phyloP scores from a whole-genome alignment of 2,329 filamentous ascomycete species.

The Fusarium udum region DNA sequence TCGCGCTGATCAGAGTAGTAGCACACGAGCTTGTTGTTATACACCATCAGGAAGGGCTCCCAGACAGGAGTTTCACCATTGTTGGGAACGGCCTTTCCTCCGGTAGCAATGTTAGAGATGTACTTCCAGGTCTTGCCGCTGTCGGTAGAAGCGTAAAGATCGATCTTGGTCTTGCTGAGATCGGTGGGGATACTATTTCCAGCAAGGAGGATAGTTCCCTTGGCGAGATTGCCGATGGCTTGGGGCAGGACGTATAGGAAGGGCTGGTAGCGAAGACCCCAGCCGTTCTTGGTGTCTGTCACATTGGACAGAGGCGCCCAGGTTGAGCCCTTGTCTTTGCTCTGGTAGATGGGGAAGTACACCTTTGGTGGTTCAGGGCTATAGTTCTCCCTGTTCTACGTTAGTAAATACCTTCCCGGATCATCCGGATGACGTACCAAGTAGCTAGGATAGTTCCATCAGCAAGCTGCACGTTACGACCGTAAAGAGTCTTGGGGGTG shows the following conservation, averaged over 20 bases:
- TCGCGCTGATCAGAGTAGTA: conserved; percentile 26
- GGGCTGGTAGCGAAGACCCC: conserved; percentile 75
- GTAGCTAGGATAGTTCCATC: conserved; percentile 4
- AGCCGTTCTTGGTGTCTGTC: conserved; percentile 69
- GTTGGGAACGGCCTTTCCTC: conserved; percentile 1
- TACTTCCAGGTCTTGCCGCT: conserved; percentile 18
- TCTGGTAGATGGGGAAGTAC: conserved; percentile 63
- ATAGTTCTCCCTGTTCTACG: conserved; percentile 60
- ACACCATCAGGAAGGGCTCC: conserved; percentile 26
- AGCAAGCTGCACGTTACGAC: not conserved
- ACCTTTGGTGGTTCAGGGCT: conserved; percentile 61
- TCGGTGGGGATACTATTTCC: not conserved
- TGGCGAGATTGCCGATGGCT: conserved; percentile 63
- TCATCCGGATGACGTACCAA: not conserved
- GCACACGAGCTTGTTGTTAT: conserved; percentile 8
- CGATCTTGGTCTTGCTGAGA: conserved; percentile 17
- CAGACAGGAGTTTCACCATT: conserved; percentile 17
- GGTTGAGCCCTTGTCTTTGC: conserved; percentile 60
- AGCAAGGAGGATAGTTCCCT: conserved; percentile 38
- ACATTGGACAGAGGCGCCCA: conserved; percentile 71
- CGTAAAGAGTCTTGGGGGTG: not conserved
- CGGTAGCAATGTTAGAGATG: conserved; percentile 17
- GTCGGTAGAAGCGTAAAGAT: conserved; percentile 19
- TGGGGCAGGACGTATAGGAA: conserved; percentile 70
- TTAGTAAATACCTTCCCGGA: fast-evolving